Conservation (phyloP, 2,329 filamentous ascomycete species). For the Ampelomyces quisqualis region DNA sequence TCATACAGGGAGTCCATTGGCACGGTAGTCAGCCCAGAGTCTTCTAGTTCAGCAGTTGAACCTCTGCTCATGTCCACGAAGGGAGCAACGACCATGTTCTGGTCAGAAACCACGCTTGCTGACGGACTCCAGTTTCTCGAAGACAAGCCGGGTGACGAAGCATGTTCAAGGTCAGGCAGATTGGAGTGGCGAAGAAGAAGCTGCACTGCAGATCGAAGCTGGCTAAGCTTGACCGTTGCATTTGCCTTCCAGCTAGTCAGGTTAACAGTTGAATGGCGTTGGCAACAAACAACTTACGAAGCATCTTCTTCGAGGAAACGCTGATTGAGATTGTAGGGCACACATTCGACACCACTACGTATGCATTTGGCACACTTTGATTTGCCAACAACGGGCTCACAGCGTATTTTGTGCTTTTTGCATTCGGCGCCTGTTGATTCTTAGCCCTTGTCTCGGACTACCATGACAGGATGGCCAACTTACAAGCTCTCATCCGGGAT, state of each 20-base stretch:
- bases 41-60: constrained; percentile 35
- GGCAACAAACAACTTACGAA: constrained; percentile 20
- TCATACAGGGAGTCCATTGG: constrained; percentile 41
- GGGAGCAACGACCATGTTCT: constrained; percentile 28
- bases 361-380: constrained; percentile 39
- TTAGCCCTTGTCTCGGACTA: constrained; percentile 3
- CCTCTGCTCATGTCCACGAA: constrained; percentile 40
- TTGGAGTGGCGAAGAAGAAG: constrained; percentile 30
- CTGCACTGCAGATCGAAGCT: constrained; percentile 31
- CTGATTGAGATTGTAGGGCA: constrained; percentile 58
- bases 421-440: constrained; percentile 33
- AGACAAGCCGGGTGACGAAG: constrained; percentile 14
- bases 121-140: constrained; percentile 15
- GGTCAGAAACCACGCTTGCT: constrained; percentile 12
- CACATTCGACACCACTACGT: constrained; percentile 71
- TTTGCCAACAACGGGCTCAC: constrained; percentile 35
- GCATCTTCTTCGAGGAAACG: constrained; percentile 37
- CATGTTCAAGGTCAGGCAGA: constrained; percentile 26
- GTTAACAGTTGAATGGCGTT: constrained; percentile 1
- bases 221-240: constrained; percentile 26
- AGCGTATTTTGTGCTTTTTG: constrained; percentile 41
- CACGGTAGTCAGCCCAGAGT: constrained; percentile 30
- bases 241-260: constrained; percentile 35
- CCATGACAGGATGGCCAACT: constrained; percentile 2
- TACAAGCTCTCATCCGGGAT: constrained; percentile 32